A percentile compares a stretch with the other conserved stretches of the same genome.
phyloP scores from a whole-genome alignment of 352 stramenopile species.

The Lagenidium sp. region DNA sequence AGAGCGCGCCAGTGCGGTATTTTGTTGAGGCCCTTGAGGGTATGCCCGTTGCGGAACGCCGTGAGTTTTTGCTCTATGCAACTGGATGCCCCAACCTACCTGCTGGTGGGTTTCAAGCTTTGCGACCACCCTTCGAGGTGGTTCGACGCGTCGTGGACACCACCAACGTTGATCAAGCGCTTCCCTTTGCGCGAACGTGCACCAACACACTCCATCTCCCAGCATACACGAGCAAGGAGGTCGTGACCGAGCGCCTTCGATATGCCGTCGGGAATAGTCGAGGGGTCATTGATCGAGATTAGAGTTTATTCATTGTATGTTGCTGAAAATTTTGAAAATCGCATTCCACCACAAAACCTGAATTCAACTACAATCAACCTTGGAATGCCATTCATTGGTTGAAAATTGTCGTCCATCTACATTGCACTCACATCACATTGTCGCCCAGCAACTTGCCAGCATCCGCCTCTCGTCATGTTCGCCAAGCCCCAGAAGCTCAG shows the following conservation, averaged over 20 bases:
- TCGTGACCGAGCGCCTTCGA: constrained; percentile 47
- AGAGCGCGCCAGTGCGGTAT: constrained; percentile 52
- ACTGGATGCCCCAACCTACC: constrained; percentile 79
- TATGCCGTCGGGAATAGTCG: constrained; percentile 77
- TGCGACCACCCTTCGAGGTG: constrained; percentile 75
- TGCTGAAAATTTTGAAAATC: constrained; percentile 1
- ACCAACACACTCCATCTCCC: constrained; percentile 82
- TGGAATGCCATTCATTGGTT: no score
- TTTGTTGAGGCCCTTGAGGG: constrained; percentile 65
- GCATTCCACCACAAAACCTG: not conserved
- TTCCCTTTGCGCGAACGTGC: constrained; percentile 80
- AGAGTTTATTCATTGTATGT: no score
- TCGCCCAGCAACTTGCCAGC: not conserved
- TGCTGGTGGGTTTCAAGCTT: constrained; percentile 49
- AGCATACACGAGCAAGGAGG: constrained; percentile 63
- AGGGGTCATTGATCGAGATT: constrained; percentile 82
- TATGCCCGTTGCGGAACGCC: constrained; percentile 48
- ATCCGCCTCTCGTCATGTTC: constrained; percentile 39
- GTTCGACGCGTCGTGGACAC: constrained; percentile 66
- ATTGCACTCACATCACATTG: no score
- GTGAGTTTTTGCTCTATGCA: constrained; percentile 70
- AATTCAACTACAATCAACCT: not conserved
- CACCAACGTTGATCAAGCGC: constrained; percentile 55
- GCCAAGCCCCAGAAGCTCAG: constrained; percentile 68
- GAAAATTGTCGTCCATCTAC: no score